Percentiles rank a stretch among this genome's conserved stretches.
These are phyloP conservation scores for Ceratobasidium sp. DNA, from an alignment of 1,284 basidiomycete species.

Conservation along the genomic window DNA sequence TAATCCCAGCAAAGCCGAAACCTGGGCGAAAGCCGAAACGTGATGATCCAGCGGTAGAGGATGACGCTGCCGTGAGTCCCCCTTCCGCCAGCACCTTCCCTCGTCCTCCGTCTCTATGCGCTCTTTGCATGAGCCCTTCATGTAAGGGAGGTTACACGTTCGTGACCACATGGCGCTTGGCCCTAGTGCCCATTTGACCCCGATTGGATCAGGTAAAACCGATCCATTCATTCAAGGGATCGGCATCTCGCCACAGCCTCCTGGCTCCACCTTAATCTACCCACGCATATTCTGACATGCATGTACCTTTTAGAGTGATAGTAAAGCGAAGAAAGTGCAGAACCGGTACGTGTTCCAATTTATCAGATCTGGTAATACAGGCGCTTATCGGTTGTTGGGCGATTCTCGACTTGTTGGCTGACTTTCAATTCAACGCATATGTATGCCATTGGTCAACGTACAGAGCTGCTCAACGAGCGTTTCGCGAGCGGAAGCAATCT, in stretches of 20 bases:
- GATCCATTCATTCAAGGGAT: background rate
- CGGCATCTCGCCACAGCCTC: background rate
- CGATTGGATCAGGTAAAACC: slow-evolving; percentile 27
- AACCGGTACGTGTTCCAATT: slow-evolving; percentile 61
- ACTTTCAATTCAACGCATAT: slow-evolving; percentile 40
- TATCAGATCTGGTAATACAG: slow-evolving; percentile 39
- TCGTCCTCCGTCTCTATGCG: slow-evolving; percentile 45
- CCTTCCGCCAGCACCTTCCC: slow-evolving; percentile 42
- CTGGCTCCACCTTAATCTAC: background rate
- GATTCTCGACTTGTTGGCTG: slow-evolving; percentile 13
- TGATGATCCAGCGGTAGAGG: slow-evolving; percentile 50
- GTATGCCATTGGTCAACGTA: slow-evolving; percentile 27
- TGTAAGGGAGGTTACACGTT: too few species aligned
- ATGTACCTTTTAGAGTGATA: slow-evolving; percentile 18
- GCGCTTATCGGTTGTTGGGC: slow-evolving; percentile 36
- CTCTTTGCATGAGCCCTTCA: too few species aligned
- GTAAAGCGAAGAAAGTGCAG: slow-evolving; percentile 53
- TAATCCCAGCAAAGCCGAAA: slow-evolving; percentile 85
- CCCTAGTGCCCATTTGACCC: slow-evolving; percentile 51
- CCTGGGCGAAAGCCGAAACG: slow-evolving; percentile 74
- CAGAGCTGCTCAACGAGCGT: slow-evolving; percentile 88
- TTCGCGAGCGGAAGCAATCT: slow-evolving; percentile 87
- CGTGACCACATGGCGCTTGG: background rate
- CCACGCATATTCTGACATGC: slow-evolving; percentile 5
- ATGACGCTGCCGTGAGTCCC: slow-evolving; percentile 56